Base-by-base conservation (phyloP, 2,329 filamentous ascomycete species). In the Didymosphaeria variabile region DNA sequence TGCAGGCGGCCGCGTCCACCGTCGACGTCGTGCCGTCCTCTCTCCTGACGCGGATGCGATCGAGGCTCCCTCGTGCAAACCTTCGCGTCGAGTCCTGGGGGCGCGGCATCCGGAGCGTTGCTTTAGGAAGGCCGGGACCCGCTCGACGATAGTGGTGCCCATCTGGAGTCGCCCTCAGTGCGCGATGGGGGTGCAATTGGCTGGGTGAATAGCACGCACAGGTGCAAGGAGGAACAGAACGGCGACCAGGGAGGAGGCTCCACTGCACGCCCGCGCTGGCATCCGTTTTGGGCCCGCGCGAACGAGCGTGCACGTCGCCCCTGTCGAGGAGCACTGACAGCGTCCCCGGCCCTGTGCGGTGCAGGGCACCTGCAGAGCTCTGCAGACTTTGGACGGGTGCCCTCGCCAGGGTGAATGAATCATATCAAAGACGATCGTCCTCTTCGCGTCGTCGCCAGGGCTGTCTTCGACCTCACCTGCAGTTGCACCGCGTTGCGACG, bases 151-250 rank as follows among this genome's bases (percentile, higher is more conserved):
- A 15, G 17, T 17, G 36, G 10, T 40, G 36, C 17, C 5, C n/a
- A 40, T 8, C 7, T n/a, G 38, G 36, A n/a, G 60, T 58, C 58
- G 58, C 61, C 60, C 54, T 36, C 60, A 46, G 60, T 46, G 17
- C 40, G 23, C 21, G 21, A 6, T 19, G 36, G 8, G 12, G 42
- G 6, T 21, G 53, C 61, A 58, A 66, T 65, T 67, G 60, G 66
- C 61, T 51, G 62, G 66, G 40, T 63, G 62, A 66, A 69, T 63
- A 10, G 54, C 10, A 36, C 17, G 56, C 34, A 52, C 34, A 49
- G 55, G 58, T 57, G 59, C 64, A 60, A 64, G 65, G 65, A 60
- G 62, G 45, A 63, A 61, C 67, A 68, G 67, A 68, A 50, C 68
- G 55, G 53, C 58, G 58, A 36, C 50, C 50, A 54, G 53, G 58